Percentiles rank a stretch among this genome's conserved stretches.
Conservation (phyloP, 2,329 filamentous ascomycete genomes). For the Stagonosporopsis chrysanthemi region DNA sequence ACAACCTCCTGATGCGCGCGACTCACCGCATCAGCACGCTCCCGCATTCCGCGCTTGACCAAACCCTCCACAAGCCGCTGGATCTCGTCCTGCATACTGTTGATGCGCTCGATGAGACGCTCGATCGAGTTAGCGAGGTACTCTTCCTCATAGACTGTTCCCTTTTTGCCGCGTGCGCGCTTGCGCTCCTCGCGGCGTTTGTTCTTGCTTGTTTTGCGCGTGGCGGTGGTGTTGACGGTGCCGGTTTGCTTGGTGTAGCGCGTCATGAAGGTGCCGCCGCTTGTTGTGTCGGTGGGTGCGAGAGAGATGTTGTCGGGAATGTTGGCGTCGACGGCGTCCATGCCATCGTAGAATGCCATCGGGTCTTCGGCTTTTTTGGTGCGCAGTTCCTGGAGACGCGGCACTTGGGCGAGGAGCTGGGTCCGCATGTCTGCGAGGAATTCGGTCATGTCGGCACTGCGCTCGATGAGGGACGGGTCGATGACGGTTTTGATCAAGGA, state of each 20-base stretch:
- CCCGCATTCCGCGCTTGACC: constrained; percentile 82
- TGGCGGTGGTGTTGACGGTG: constrained; percentile 75
- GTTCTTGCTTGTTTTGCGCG: constrained; percentile 85
- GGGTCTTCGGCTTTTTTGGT: constrained; percentile 84
- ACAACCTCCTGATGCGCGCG: constrained; percentile 76
- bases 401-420: constrained; percentile 84
- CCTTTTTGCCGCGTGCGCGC: constrained; percentile 91
- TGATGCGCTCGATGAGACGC: constrained; percentile 82
- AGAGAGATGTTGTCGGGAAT: constrained; percentile 92
- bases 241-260: constrained; percentile 82
- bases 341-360: constrained; percentile 83
- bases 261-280: constrained; percentile 85
- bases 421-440: constrained; percentile 90
- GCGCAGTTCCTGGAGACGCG: constrained; percentile 83
- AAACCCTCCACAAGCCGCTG: constrained; percentile 78
- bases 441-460: constrained; percentile 83
- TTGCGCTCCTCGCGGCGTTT: constrained; percentile 91
- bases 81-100: constrained; percentile 74
- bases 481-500: constrained; percentile 73
- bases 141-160: constrained; percentile 97
- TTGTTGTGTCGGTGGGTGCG: constrained; percentile 83
- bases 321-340: constrained; percentile 59
- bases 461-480: constrained; percentile 80
- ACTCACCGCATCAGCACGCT: constrained; percentile 82
- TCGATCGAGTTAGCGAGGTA: constrained; percentile 90